These are phyloP conservation scores for Sedum album DNA, from an alignment of 164 flowering plant species.

Conservation along the genomic window DNA sequence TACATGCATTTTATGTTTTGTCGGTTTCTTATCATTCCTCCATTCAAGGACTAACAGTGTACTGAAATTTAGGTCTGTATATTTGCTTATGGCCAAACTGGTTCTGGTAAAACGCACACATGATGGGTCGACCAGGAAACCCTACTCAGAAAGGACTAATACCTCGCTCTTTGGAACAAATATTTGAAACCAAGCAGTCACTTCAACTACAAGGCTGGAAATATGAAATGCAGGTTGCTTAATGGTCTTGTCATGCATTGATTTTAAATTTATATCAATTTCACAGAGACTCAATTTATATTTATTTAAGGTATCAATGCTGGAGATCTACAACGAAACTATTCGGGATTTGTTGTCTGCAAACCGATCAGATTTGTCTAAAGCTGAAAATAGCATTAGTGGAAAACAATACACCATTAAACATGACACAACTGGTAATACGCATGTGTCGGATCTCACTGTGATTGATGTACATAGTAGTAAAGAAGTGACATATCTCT, in stretches of 20 bases:
- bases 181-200: conserved; percentile 69
- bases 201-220: conserved; percentile 86
- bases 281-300: not conserved
- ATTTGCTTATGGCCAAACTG: conserved; percentile 98
- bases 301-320: conserved; percentile 65
- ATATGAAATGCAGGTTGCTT: conserved; percentile 83
- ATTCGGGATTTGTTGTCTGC: conserved; percentile 72
- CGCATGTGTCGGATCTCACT: conserved; percentile 85
- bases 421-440: conserved; percentile 84
- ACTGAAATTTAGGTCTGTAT: conserved; percentile 72
- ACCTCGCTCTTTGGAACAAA: conserved; percentile 89
- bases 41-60: not conserved
- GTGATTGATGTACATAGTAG: conserved; percentile 75
- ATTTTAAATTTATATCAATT: not conserved
- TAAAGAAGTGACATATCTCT: conserved; percentile 72
- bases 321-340: conserved; percentile 92
- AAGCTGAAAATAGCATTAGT: conserved; percentile 29
- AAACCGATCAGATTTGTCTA: conserved; percentile 38
- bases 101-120: conserved; percentile 97
- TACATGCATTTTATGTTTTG: too few relatives aligned
- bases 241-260: not conserved
- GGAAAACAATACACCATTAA: conserved; percentile 77
- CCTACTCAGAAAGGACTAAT: conserved; percentile 73
- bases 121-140: conserved; percentile 92
- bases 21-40: too few relatives aligned